phyloP scores from a whole-genome alignment of 2,329 filamentous ascomycete genomes.

The Ophiocordyceps unilateralis region DNA sequence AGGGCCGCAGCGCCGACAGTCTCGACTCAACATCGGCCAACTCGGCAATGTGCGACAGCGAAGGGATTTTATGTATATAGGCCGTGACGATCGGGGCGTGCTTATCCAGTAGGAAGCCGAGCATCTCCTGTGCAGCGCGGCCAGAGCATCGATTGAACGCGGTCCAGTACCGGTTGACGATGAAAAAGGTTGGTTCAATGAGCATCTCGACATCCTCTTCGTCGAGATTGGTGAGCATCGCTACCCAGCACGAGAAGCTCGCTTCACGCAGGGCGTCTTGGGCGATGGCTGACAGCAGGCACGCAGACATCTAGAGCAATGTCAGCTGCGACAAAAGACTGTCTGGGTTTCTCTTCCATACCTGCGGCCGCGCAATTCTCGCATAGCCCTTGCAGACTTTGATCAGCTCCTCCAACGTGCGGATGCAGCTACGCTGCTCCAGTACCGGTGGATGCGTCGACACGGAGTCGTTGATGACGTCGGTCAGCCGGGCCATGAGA shows the following conservation, averaged over 20 bases:
- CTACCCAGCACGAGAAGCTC: slow-evolving; percentile 71
- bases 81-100: slow-evolving; percentile 44
- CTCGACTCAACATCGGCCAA: slow-evolving; percentile 50
- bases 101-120: slow-evolving; percentile 47
- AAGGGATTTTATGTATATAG: slow-evolving; percentile 61
- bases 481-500: slow-evolving; percentile 68
- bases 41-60: slow-evolving; percentile 51
- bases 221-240: slow-evolving; percentile 57
- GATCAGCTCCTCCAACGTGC: slow-evolving; percentile 79
- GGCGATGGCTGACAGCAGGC: slow-evolving; percentile 67
- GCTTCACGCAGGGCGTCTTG: slow-evolving; percentile 57
- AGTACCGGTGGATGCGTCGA: slow-evolving; percentile 33
- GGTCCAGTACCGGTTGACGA: slow-evolving; percentile 69
- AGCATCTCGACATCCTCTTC: slow-evolving; percentile 65
- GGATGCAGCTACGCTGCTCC: slow-evolving; percentile 64
- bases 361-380: slow-evolving; percentile 70
- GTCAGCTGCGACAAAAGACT: not conserved
- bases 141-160: slow-evolving; percentile 44
- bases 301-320: slow-evolving; percentile 63
- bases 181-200: slow-evolving; percentile 76
- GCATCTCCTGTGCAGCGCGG: slow-evolving; percentile 39
- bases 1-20: slow-evolving; percentile 45
- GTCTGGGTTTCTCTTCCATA: slow-evolving; percentile 18
- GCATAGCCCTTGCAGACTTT: slow-evolving; percentile 55
- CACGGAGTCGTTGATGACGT: slow-evolving; percentile 53